Evolutionary conservation across 2,329 filamentous ascomycete species (phyloP).

Genomic region (Cordyceps cicadae): DNA sequence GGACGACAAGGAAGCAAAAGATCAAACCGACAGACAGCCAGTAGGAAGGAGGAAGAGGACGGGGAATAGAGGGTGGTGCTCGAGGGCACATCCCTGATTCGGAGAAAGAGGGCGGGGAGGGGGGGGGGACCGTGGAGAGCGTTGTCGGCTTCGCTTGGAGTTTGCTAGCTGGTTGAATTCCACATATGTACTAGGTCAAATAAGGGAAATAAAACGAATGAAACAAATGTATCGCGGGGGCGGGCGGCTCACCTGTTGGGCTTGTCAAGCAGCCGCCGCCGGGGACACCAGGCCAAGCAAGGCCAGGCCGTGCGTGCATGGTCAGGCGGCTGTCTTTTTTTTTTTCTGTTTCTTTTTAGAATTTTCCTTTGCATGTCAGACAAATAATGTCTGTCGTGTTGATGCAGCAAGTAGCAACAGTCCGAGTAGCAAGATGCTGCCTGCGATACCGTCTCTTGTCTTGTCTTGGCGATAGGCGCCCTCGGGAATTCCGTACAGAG

Average conservation of each 20-base stretch:
- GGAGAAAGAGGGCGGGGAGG: neutral
- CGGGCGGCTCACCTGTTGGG: neutral
- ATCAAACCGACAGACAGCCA: neutral
- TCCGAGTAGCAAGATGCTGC: neutral
- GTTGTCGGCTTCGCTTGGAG: neutral
- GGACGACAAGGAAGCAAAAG: neutral
- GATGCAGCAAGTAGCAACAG: too few relatives aligned
- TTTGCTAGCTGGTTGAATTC: too few relatives aligned
- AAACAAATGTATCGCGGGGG: neutral
- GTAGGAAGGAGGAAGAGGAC: too few relatives aligned
- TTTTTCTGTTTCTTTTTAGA: neutral
- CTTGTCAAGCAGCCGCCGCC: neutral
- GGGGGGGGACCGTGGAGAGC: neutral
- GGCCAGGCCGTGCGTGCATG: neutral
- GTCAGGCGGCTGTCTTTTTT: neutral
- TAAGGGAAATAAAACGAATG: neutral
- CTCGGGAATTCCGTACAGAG: too few relatives aligned
- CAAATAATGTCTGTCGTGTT: neutral
- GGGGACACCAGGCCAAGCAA: neutral
- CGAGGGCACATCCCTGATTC: neutral
- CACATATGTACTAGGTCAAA: too few relatives aligned
- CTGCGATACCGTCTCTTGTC: neutral
- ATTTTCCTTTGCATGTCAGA: neutral
- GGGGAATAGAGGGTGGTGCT: neutral
- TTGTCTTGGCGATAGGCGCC: neutral